These are phyloP conservation scores for Phialemonium atrogriseum DNA, from an alignment of 2,329 filamentous ascomycete genomes.

Conservation along the genomic window DNA sequence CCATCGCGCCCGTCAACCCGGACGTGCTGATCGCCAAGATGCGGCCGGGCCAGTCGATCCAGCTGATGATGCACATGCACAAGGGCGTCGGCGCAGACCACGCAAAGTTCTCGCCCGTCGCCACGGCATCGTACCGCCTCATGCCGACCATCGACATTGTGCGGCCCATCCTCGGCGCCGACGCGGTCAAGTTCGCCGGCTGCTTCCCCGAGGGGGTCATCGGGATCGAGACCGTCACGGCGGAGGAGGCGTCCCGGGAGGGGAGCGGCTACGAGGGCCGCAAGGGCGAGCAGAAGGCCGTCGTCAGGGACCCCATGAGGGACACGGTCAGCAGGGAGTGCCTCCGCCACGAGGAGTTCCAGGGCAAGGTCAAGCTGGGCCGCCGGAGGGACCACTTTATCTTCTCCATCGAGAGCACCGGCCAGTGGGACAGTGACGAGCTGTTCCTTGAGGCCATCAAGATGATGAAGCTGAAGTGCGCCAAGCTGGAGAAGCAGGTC, in stretches of 20 bases:
- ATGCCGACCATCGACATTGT: conserved; percentile 81
- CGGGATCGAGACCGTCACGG: conserved; percentile 62
- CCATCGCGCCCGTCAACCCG: conserved; percentile 73
- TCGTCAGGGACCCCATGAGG: conserved; percentile 80
- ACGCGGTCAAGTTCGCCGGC: conserved; percentile 80
- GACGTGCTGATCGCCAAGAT: conserved; percentile 93
- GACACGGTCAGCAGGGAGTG: conserved; percentile 95
- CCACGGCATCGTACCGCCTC: conserved; percentile 86
- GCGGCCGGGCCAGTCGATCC: conserved; percentile 79
- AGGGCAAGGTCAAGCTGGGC: conserved; percentile 90
- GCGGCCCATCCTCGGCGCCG: conserved; percentile 73
- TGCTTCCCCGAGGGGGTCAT: conserved; percentile 92
- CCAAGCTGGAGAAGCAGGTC: conserved; percentile 63
- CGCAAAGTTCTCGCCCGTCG: conserved; percentile 94
- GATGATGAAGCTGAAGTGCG: conserved; percentile 77
- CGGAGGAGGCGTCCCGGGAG: conserved; percentile 50
- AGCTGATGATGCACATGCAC: conserved; percentile 84
- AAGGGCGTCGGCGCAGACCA: conserved; percentile 93
- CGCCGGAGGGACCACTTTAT: conserved; percentile 93
- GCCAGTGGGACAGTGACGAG: conserved; percentile 89
- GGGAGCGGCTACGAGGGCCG: conserved; percentile 64
- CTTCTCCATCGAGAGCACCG: conserved; percentile 88
- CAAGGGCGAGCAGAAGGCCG: conserved; percentile 76
- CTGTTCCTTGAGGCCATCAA: conserved; percentile 86
- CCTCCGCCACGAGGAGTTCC: conserved; percentile 84